Conservation (phyloP, 2,329 filamentous ascomycete genomes). For the Akanthomyces lecanii region DNA sequence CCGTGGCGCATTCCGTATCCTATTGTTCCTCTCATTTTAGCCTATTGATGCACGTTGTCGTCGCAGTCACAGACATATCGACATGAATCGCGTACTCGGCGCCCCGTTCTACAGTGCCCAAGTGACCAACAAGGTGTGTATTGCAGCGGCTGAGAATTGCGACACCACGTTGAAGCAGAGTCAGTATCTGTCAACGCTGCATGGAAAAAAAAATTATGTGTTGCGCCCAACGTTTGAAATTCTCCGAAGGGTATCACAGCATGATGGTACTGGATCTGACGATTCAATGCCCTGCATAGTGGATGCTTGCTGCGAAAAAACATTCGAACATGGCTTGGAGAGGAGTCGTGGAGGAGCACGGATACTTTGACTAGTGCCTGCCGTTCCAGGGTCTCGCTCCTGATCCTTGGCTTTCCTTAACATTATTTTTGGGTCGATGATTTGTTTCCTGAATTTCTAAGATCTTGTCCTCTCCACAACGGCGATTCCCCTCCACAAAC, state of each 20-base stretch:
- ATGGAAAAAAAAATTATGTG: background rate
- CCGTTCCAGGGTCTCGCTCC: no score
- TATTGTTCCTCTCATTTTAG: background rate
- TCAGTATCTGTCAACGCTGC: background rate
- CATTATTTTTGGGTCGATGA: no score
- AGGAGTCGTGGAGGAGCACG: background rate
- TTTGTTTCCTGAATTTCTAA: background rate
- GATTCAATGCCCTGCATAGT: background rate
- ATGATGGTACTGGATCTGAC: background rate
- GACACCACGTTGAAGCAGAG: background rate
- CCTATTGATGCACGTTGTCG: constrained; percentile 4
- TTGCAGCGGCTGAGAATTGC: background rate
- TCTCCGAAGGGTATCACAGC: background rate
- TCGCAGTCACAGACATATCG: background rate
- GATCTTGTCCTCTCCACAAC: background rate
- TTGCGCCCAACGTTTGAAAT: background rate
- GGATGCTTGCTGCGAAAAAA: background rate
- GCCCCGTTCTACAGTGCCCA: no score
- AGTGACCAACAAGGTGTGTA: background rate
- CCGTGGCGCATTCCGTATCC: background rate
- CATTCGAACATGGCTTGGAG: background rate
- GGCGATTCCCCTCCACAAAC: background rate
- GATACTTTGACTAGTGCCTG: background rate
- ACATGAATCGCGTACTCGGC: background rate
- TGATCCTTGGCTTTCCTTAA: background rate